phyloP scores from a whole-genome alignment of 192 early-diverging fungal species.

The Umbelopsis isabellina region DNA sequence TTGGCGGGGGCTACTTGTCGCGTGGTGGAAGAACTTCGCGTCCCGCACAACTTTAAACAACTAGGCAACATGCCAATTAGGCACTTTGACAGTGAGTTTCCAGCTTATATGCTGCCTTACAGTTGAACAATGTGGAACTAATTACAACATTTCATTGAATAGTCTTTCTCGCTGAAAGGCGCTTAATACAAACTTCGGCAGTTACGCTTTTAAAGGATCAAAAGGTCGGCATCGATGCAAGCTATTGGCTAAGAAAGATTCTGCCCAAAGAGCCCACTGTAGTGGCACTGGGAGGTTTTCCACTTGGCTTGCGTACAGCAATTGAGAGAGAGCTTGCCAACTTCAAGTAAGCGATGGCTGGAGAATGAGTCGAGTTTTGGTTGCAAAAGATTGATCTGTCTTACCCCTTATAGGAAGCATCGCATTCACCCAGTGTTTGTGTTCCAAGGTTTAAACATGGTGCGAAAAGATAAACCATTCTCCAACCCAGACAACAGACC shows the following conservation, averaged over 20 bases:
- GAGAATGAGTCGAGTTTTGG: neutral
- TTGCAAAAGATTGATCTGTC: neutral
- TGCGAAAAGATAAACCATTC: constrained; percentile 73
- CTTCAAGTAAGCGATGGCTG: constrained; percentile 51
- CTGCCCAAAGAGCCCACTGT: constrained; percentile 61
- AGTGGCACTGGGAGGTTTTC: constrained; percentile 69
- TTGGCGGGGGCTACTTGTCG: neutral
- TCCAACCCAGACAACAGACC: constrained; percentile 66
- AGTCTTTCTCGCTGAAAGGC: constrained; percentile 61
- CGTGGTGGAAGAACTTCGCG: constrained; percentile 13
- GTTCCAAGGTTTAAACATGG: constrained; percentile 71
- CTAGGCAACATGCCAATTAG: constrained; percentile 35
- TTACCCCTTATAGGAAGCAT: constrained; percentile 44
- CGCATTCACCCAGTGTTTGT: constrained; percentile 79
- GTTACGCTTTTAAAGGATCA: constrained; percentile 63
- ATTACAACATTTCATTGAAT: neutral
- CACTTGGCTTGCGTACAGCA: constrained; percentile 57
- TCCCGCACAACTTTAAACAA: constrained; percentile 15
- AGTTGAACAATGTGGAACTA: neutral
- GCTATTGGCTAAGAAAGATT: constrained; percentile 77
- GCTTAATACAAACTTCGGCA: constrained; percentile 58
- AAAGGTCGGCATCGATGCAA: constrained; percentile 79
- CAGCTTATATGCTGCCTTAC: neutral
- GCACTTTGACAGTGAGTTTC: constrained; percentile 40
- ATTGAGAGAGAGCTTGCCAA: constrained; percentile 68